A percentile compares a stretch with the other conserved stretches of the same genome.
Conservation (phyloP, 495 filamentous ascomycete species). For the Haplographium delicatum region DNA sequence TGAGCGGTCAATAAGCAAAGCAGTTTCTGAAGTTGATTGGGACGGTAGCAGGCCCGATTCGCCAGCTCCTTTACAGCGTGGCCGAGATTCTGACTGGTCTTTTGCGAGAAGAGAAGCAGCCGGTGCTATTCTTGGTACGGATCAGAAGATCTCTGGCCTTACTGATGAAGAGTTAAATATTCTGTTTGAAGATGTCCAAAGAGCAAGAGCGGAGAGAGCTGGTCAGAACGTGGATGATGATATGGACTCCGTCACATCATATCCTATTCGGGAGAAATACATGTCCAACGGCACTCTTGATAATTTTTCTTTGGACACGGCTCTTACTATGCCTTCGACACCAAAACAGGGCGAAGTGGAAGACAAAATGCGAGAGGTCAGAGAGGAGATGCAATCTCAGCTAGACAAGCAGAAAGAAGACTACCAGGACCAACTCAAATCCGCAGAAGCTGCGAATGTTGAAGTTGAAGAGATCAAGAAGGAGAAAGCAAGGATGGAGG, state of each 20-base stretch:
- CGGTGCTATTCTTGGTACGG: constrained; percentile 80
- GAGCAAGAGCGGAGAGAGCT: constrained; percentile 70
- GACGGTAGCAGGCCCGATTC: constrained; percentile 67
- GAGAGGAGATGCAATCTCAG: constrained; percentile 83
- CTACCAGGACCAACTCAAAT: constrained; percentile 74
- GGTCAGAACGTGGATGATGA: constrained; percentile 75
- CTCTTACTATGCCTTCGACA: constrained; percentile 88
- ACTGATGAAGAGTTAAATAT: constrained; percentile 92
- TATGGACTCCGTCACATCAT: constrained; percentile 81
- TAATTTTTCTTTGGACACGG: constrained; percentile 94
- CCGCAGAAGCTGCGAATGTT: constrained; percentile 68
- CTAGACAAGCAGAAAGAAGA: constrained; percentile 83
- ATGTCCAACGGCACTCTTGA: constrained; percentile 93
- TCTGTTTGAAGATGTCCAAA: constrained; percentile 93
- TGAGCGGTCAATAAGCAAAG: constrained; percentile 69
- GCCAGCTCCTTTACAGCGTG: constrained; percentile 60
- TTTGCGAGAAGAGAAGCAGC: constrained; percentile 91
- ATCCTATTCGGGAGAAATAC: constrained; percentile 89
- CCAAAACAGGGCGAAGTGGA: constrained; percentile 73
- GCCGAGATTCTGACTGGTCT: constrained; percentile 91
- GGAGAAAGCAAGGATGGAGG: constrained; percentile 85
- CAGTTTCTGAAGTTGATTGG: constrained; percentile 58
- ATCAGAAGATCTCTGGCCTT: constrained; percentile 82
- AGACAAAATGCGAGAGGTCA: constrained; percentile 64
- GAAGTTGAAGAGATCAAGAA: constrained; percentile 79